Evolutionary conservation across 495 filamentous ascomycete species (phyloP), one percentile per base, ranked within the genome.

Genomic region (Penicillium diatomitis): DNA sequence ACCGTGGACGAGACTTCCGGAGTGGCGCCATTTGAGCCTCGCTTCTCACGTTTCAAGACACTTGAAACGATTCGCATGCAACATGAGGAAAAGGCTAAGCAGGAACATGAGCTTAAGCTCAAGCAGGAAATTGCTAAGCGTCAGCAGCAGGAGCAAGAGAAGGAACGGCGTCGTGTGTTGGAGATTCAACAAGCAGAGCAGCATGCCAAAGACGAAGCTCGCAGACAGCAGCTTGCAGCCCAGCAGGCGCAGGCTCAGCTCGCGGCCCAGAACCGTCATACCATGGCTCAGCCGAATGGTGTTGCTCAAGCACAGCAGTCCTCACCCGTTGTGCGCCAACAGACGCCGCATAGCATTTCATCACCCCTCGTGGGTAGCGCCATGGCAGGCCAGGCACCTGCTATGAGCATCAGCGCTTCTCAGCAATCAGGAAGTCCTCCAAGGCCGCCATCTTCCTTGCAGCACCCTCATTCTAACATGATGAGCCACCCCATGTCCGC

Each of bases 41-140:
- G 83, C 4, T 97, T 97, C 63, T 88, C 91, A 46, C 76, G 84
- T 8, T 96, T 95, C 71, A 96, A 96, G 69, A 76, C 86, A 2
- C 76, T 99, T 28, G 87, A 87, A 35, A 84, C 86, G 35, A 95
- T 99, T 57, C 86, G 84, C 54, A 74, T 77, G 51, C 79, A 84
- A 46, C 84, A 86, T 42, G 82, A 83, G 48, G 89, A 94, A 58
- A 82, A 79, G 56, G 68, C 67, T 20, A 73, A 72, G 49, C 79
- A 78, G 33, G 83, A 83, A 41, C 70, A 74, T 10, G 83, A 87
- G 49, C 76, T 79, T 41, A 86, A 87, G 64, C 73, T 80, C 45
- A 73, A 83, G 30, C 65, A 73, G 29, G 70, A 74, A 35, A 39
- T 69, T n/a, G 64, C 63, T 40, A 74, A 75, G 58, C 60, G 71